phyloP scores from a whole-genome alignment of 352 stramenopile genomes.

The Peronospora destructor region DNA sequence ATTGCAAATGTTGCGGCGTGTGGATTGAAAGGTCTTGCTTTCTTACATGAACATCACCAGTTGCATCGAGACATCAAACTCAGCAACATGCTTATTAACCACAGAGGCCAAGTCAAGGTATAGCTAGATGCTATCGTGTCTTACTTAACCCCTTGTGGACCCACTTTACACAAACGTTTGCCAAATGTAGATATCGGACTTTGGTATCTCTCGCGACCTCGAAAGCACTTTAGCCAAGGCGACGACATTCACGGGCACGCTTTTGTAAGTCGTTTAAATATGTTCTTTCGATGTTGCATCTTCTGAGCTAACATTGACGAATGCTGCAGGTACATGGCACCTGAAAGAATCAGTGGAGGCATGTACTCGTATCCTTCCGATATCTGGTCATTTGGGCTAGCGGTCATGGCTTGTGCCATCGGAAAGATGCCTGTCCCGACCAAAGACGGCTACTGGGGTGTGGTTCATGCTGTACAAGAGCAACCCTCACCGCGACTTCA shows the following conservation, averaged over 20 bases:
- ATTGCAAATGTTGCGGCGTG: conserved; percentile 77
- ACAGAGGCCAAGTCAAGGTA: conserved; percentile 66
- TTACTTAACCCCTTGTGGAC: no score
- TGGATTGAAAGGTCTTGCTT: conserved; percentile 76
- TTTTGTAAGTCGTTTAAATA: conserved; percentile 46
- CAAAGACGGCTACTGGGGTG: conserved; percentile 85
- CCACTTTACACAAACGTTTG: no score
- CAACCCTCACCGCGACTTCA: conserved; percentile 58
- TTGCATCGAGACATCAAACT: conserved; percentile 93
- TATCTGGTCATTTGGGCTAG: conserved; percentile 77
- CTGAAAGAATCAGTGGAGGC: conserved; percentile 88
- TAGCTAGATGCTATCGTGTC: no score
- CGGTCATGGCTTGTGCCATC: conserved; percentile 83
- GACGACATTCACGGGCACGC: conserved; percentile 87
- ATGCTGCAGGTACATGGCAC: conserved; percentile 82
- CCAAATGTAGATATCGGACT: conserved; percentile 63
- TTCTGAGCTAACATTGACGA: conserved; percentile 3
- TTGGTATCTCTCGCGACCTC: conserved; percentile 75
- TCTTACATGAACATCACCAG: conserved; percentile 85
- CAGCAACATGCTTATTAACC: conserved; percentile 92
- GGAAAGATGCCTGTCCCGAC: conserved; percentile 77
- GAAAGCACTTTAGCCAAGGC: conserved; percentile 83
- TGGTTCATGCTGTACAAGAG: conserved; percentile 80
- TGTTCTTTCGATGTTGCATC: not conserved
- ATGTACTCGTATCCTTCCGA: conserved; percentile 86